These are phyloP conservation scores for Daphne laureola DNA, from an alignment of 441 rosid species.

Conservation along the genomic window DNA sequence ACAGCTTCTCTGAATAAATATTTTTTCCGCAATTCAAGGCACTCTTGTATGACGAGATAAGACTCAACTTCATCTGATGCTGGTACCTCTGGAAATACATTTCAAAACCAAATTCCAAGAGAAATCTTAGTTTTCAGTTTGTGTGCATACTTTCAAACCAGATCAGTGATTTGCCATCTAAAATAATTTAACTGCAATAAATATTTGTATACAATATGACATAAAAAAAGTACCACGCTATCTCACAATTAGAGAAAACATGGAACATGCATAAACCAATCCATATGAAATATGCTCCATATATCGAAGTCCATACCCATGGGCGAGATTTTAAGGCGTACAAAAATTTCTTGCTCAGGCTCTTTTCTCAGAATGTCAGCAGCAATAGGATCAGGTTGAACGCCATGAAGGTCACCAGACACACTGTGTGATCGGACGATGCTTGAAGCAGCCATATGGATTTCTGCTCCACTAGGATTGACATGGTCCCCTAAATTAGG, in stretches of 20 bases:
- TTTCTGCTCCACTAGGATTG: constrained; percentile 55
- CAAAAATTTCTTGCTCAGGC: constrained; percentile 94
- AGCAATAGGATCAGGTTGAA: constrained; percentile 97
- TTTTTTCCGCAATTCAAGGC: constrained; percentile 80
- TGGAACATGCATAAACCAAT: too few species aligned
- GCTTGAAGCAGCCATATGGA: constrained; percentile 52
- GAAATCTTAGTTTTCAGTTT: background rate
- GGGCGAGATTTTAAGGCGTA: constrained; percentile 69
- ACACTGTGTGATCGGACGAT: constrained; percentile 96
- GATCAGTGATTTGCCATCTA: too few species aligned
- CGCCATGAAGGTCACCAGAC: constrained; percentile 95
- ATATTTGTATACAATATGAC: too few species aligned
- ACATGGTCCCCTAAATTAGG: constrained; percentile 32
- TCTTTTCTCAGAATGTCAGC: constrained; percentile 97
- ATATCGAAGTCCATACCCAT: constrained; percentile 36
- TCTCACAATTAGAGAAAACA: too few species aligned
- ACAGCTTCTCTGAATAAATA: constrained; percentile 76
- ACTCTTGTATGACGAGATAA: constrained; percentile 77
- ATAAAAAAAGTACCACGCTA: background rate
- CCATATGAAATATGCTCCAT: background rate
- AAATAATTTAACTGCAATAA: too few species aligned
- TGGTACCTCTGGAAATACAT: constrained; percentile 50
- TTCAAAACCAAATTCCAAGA: constrained; percentile 11
- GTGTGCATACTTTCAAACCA: background rate
- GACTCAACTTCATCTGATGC: constrained; percentile 78